Conservation (phyloP, 2,329 filamentous ascomycete species). For the Paracamarosporium sp. region DNA sequence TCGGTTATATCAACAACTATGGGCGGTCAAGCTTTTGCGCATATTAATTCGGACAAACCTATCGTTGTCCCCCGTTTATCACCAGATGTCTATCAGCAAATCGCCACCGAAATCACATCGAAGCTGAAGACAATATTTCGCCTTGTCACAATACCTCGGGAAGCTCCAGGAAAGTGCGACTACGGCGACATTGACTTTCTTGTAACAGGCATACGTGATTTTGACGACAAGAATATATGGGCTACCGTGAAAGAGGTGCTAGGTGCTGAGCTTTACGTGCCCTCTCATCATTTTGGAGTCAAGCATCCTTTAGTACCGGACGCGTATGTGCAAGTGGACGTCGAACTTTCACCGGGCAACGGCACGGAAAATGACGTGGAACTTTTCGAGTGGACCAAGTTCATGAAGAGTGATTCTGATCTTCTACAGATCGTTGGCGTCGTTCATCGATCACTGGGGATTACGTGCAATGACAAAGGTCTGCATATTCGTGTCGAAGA, state of each 20-base stretch:
- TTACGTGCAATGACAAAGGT: slow-evolving; percentile 69
- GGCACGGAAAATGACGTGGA: slow-evolving; percentile 31
- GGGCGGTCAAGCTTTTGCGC: slow-evolving; percentile 63
- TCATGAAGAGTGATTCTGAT: slow-evolving; percentile 77
- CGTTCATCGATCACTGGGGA: slow-evolving; percentile 68
- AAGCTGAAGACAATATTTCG: slow-evolving; percentile 61
- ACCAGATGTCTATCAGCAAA: slow-evolving; percentile 60
- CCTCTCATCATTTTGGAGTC: slow-evolving; percentile 58
- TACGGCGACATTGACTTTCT: slow-evolving; percentile 79
- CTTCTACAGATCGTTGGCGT: slow-evolving; percentile 70
- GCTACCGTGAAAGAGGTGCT: slow-evolving; percentile 51
- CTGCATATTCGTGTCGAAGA: slow-evolving; percentile 72
- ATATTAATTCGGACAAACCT: slow-evolving; percentile 35
- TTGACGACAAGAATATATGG: slow-evolving; percentile 27
- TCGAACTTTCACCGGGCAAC: slow-evolving; percentile 60
- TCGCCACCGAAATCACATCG: slow-evolving; percentile 56
- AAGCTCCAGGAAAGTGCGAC: slow-evolving; percentile 71
- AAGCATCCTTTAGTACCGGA: slow-evolving; percentile 36
- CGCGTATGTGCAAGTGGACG: slow-evolving; percentile 72
- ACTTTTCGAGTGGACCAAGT: slow-evolving; percentile 66
- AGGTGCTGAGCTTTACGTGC: slow-evolving; percentile 48
- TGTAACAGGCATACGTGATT: slow-evolving; percentile 45
- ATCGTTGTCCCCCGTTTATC: slow-evolving; percentile 72
- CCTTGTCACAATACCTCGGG: slow-evolving; percentile 66
- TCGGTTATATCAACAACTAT: slow-evolving; percentile 56